These are phyloP conservation scores for Brettanomyces sp. DNA, from an alignment of 805 yeast genomes.

Conservation along the genomic window DNA sequence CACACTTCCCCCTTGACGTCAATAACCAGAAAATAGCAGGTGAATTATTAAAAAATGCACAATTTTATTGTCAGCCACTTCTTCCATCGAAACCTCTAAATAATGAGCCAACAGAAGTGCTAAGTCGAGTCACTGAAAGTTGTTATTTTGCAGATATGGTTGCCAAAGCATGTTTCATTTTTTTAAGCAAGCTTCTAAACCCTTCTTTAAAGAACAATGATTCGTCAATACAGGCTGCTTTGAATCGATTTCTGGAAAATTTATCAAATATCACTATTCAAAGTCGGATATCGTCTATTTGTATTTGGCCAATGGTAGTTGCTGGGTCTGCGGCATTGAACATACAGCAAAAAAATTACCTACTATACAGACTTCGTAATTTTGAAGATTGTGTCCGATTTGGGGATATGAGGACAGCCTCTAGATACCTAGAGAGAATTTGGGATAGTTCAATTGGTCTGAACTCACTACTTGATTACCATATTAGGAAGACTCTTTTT, in stretches of 20 bases:
- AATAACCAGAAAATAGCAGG: slow-evolving; percentile 1
- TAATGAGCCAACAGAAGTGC: slow-evolving; percentile 10
- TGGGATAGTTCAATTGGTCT: slow-evolving; percentile 7
- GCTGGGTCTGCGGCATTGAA: slow-evolving; percentile 10
- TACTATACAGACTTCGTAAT: slow-evolving; percentile 6
- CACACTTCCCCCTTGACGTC: slow-evolving; percentile 9
- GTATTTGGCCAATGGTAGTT: slow-evolving; percentile 12
- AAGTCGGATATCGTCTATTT: slow-evolving; percentile 7
- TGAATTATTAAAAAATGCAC: slow-evolving; percentile 5
- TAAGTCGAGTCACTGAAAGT: slow-evolving; percentile 10
- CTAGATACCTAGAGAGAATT: slow-evolving; percentile 5
- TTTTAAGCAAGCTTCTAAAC: slow-evolving; percentile 7
- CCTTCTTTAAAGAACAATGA: slow-evolving; percentile 3
- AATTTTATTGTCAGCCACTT: slow-evolving; percentile 8
- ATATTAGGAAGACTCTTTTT: not conserved
- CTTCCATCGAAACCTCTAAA: slow-evolving; percentile 7
- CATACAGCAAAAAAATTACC: slow-evolving; percentile 8
- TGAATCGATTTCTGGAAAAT: slow-evolving; percentile 4
- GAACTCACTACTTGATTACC: not conserved
- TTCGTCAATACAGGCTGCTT: slow-evolving; percentile 3
- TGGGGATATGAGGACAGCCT: slow-evolving; percentile 4
- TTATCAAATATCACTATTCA: slow-evolving; percentile 6
- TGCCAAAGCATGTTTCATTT: slow-evolving; percentile 8
- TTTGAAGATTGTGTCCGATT: slow-evolving; percentile 7
- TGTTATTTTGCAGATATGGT: slow-evolving; percentile 10